Evolutionary conservation across 2,329 filamentous ascomycete species (phyloP), one percentile per base, ranked within the genome.

Genomic region (Claviceps pusilla): DNA sequence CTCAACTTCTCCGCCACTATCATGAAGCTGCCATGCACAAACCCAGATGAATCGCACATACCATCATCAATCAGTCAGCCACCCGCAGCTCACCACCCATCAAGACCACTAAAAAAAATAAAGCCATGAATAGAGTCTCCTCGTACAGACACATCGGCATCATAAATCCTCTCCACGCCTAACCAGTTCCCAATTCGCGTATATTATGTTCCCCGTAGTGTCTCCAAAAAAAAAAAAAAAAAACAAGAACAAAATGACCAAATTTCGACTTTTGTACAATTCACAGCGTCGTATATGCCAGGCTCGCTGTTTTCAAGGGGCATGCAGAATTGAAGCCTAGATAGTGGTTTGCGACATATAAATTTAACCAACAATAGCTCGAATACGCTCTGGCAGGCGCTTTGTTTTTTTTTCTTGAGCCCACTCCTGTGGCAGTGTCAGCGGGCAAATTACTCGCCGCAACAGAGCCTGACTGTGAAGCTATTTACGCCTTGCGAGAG

Each of bases 401-500:
- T 35, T 28, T 16, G 12, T 16, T 37, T 35, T 16, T 11, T 16
- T 37, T 12, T 41, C 14, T 45, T 53, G 11, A 39, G n/a, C 12
- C 29, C n/a, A 41, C 10, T 41, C 2, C 16, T 24, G 48, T 7
- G 31, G 19, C 35, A 3, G 5, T 19, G 31, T 24, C 46, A 33
- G 41, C n/a, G 33, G 45, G 42, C 39, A 41, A 24, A 9, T 50
- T 50, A 14, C 41, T 12, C 9, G 41, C 29, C 7, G 12, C 39
- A 49, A 5, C 16, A 35, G 39, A 48, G 28, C 16, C 11, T 45
- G 37, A 9, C 47, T 35, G 19, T 12, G n/a, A 35, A 35, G 24
- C 19, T 19, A 4, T 54, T 63, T 68, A 71, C 53, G 84, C 84
- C 77, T 87, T 87, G 65, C 84, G 80, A 60, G 82, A 86, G 61